Base-by-base conservation (phyloP, 176 grass and related monocot species). In the Leersia perrieri region DNA sequence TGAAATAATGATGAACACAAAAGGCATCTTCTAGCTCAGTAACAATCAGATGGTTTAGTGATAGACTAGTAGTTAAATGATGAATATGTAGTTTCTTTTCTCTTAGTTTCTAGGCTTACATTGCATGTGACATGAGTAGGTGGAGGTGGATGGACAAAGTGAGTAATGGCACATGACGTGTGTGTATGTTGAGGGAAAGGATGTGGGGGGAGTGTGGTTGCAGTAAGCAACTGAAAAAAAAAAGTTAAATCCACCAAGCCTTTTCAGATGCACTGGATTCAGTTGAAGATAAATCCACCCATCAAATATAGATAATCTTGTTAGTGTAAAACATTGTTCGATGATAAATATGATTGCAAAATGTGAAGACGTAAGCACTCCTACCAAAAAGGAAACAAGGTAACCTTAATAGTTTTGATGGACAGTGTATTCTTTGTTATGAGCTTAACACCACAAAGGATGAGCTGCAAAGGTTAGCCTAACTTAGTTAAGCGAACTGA, bases 1-100 rank as follows among this genome's bases (percentile, higher is more conserved):
- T 20, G 65, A 15, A 70, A 61, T 18, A 31, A 34, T 15, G 15
- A 65, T 9, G 5, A 79, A 16, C 5, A 64, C 4, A 27, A 78
- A 33, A 62, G 11, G 13, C 10, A 9, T 20, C 73, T 82, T 73
- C 60, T 74, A 23, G 29, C 30, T 26, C 13, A 73, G 40, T 63
- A 18, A 8, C 39, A 22, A 63, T 22, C 35, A 61, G 65, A 70
- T 80, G 47, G 49, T 71, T 71, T 42, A 71, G 79, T 71, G 31
- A 5, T 41, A 32, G 5, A 70, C 11, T 41, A 28, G 35, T 29
- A 72, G 39, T 63, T 36, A 51, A 70, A 6, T 9, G 61, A 20
- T 18, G 68, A 11, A 9, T 53, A 2, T 2, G 63, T 63, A 14
- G 31, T 57, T 65, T 44, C 32, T 83, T 72, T 33, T 77, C 13